A percentile compares a stretch with the other conserved stretches of the same genome.
Conservation (phyloP, 73 alveolate genomes). For the Blepharisma japonicum region DNA sequence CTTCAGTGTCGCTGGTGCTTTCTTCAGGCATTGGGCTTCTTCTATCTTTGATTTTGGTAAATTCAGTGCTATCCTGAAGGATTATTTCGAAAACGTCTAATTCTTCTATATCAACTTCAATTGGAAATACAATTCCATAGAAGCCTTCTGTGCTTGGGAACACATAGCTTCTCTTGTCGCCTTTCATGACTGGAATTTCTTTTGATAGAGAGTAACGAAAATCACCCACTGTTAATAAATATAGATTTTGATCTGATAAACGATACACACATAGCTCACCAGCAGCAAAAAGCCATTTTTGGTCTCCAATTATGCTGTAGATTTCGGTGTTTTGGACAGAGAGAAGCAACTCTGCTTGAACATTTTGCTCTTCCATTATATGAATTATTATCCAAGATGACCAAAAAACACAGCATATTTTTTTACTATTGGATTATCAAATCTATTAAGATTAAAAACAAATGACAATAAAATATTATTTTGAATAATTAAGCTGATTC, state of each 20-base stretch:
- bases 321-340: not conserved
- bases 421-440: no score
- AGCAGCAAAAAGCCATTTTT: not conserved
- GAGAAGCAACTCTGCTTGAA: conserved; percentile 4
- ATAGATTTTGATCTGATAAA: not conserved
- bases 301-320: not conserved
- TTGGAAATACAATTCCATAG: not conserved
- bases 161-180: not conserved
- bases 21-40: no score
- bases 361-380: no score
- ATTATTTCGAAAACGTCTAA: conserved; percentile 11
- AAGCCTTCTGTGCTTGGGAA: not conserved
- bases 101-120: not conserved
- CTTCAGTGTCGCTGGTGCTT: no score
- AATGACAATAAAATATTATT: no score
- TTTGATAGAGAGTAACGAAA: conserved; percentile 4
- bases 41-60: not conserved
- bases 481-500: no score
- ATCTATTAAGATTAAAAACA: no score
- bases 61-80: conserved; percentile 1
- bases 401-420: no score
- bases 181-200: not conserved
- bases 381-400: no score
- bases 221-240: not conserved
- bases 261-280: not conserved